Base-by-base conservation (phyloP, 306 rosid species). In the Prunus dulcis region DNA sequence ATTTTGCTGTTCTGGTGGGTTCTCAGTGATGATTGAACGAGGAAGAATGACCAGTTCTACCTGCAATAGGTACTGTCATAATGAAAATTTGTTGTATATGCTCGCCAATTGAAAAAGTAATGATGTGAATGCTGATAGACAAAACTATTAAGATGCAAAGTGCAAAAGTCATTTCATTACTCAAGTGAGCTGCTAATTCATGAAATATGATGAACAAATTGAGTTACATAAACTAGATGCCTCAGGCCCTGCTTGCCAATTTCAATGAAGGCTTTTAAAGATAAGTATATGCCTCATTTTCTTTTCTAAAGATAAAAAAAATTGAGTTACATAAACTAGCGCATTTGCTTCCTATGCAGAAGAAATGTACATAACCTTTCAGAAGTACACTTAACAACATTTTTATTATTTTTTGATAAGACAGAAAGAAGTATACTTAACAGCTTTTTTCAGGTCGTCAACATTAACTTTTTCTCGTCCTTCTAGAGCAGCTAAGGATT, bases 1-100 rank as follows among this genome's bases (percentile, higher is more conserved):
- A 86, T 95, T 87, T 87, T 95, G 88, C 82, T 92, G 97, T 73
- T 90, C 97, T 58, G 97, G 91, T 64, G 98, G 98, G 73, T 83
- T 95, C 76, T 95, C 98, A 67, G 75, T 88, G 67, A 89, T 3
- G 52, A 71, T 76, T 51, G 98, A 92, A 72, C 98, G 93, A 25
- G 98, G 97, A 45, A 95, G 90, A 85, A 95, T 90, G 74, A 95
- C 98, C 69, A 95, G 85, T 81, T 95, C 98, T 74, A 95, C 98
- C 98, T 92, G 91, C 65, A 67, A 72, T 73, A 81, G 64, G 72
- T 32, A 82, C 67, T 55, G 82, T 82, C 72, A 84, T 81, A 76
- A 74, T 1, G 7, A 75, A 79, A 64, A 55, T 71, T 80, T 2
- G 12, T 41, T 46, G 80, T 61, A 20, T 15, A 64, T 17, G 20